These are phyloP conservation scores for Monosporascus sp. DNA, from an alignment of 2,329 filamentous ascomycete species.

Conservation along the genomic window DNA sequence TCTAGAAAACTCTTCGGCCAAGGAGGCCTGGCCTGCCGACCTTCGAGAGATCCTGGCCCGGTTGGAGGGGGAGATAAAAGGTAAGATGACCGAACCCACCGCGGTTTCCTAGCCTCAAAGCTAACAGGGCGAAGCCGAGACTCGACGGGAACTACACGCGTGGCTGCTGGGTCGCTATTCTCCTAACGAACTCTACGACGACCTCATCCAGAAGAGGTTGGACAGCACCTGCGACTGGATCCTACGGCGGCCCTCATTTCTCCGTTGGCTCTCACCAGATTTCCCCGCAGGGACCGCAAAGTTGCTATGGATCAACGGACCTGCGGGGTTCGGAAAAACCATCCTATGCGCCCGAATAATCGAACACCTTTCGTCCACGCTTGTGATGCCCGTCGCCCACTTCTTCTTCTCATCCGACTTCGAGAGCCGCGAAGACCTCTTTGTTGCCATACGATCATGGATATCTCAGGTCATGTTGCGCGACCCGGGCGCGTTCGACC, in stretches of 20 bases:
- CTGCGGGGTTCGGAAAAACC: slow-evolving; percentile 30
- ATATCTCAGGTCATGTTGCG: slow-evolving; percentile 16
- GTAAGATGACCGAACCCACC: no score
- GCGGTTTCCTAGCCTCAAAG: no score
- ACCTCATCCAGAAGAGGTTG: slow-evolving; percentile 12
- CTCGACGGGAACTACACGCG: no score
- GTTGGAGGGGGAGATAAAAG: no score
- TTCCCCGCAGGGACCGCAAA: slow-evolving; percentile 1
- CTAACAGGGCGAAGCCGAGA: no score
- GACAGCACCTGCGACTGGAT: slow-evolving; percentile 25
- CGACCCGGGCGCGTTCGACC: slow-evolving; percentile 7
- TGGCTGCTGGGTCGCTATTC: background rate
- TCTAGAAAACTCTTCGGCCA: no score
- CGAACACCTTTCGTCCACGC: slow-evolving; percentile 9
- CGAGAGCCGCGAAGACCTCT: slow-evolving; percentile 21
- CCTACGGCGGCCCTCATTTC: slow-evolving; percentile 6
- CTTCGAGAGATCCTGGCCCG: no score
- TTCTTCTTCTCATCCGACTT: slow-evolving; percentile 29
- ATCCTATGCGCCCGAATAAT: slow-evolving; percentile 25
- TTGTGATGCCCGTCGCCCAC: slow-evolving; percentile 9
- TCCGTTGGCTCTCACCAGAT: slow-evolving; percentile 14
- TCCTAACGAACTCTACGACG: slow-evolving; percentile 6
- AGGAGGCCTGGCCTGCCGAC: no score
- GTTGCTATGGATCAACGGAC: slow-evolving; percentile 28
- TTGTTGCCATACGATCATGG: slow-evolving; percentile 26